Conservation (phyloP, 208 protist species). For the Leishmania gerbilli region DNA sequence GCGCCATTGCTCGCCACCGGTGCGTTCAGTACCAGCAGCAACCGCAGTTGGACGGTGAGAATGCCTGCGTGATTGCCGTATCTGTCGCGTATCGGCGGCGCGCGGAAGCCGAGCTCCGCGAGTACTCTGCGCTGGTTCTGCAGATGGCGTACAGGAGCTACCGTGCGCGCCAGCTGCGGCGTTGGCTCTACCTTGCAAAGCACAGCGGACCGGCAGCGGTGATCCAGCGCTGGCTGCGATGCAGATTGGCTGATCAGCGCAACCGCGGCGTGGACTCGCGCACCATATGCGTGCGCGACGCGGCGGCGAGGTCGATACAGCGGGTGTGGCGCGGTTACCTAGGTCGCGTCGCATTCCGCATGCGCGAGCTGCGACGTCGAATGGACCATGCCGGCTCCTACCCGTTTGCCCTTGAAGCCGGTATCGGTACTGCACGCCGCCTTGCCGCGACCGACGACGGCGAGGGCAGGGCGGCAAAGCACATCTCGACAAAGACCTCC, state of each 20-base stretch:
- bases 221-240: constrained; percentile 67
- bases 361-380: constrained; percentile 40
- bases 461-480: neutral
- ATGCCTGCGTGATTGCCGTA: too few relatives aligned
- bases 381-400: constrained; percentile 9
- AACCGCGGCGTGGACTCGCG: constrained; percentile 49
- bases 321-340: constrained; percentile 64
- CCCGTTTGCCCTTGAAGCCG: neutral
- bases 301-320: constrained; percentile 62
- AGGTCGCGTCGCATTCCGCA: constrained; percentile 41
- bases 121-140: constrained; percentile 72
- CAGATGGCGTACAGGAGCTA: constrained; percentile 46
- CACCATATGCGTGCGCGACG: constrained; percentile 28
- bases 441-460: neutral
- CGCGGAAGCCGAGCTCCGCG: constrained; percentile 33
- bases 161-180: constrained; percentile 25
- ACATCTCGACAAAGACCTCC: neutral
- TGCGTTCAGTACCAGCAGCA: neutral
- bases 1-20: neutral
- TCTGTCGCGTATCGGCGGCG: neutral
- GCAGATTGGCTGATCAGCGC: constrained; percentile 31
- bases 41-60: neutral
- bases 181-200: constrained; percentile 9
- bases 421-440: neutral
- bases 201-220: constrained; percentile 27